Percentiles rank a stretch among this genome's conserved stretches.
Evolutionary conservation across 176 grass and related monocot species (phyloP).

Genomic region (Hsuehochloa calcarea): DNA sequence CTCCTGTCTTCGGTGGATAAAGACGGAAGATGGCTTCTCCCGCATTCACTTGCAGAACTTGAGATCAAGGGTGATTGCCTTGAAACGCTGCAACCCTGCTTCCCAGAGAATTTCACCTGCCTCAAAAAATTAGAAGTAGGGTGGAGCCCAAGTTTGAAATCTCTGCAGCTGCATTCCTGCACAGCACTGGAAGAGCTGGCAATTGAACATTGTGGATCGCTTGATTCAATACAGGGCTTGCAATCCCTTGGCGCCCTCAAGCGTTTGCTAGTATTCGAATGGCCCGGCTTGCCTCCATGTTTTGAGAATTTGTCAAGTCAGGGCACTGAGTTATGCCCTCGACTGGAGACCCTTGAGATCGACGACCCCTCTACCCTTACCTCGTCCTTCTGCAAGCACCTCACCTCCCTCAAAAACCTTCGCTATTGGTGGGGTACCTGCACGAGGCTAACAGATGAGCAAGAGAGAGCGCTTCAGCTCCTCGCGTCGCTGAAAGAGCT

Average conservation of each 20-base stretch:
- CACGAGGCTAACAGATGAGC: neutral
- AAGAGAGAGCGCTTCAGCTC: constrained; percentile 8
- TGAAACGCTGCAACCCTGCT: too few relatives aligned
- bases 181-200: neutral
- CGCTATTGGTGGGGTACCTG: rapidly evolving
- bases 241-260: neutral
- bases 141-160: too few relatives aligned
- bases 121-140: too few relatives aligned
- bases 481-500: constrained; percentile 31
- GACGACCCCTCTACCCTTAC: neutral
- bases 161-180: neutral
- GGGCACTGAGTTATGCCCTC: neutral
- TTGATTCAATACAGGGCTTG: neutral
- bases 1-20: neutral
- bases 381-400: neutral
- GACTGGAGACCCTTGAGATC: neutral
- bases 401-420: neutral
- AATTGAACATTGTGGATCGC: rapidly evolving
- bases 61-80: too few relatives aligned
- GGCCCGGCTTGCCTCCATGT: neutral
- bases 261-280: rapidly evolving
- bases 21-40: neutral
- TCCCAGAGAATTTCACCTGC: too few relatives aligned
- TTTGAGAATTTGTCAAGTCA: neutral
- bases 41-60: neutral